phyloP scores from a whole-genome alignment of 139 green algal species.

The Zygnema circumcarinatum region DNA sequence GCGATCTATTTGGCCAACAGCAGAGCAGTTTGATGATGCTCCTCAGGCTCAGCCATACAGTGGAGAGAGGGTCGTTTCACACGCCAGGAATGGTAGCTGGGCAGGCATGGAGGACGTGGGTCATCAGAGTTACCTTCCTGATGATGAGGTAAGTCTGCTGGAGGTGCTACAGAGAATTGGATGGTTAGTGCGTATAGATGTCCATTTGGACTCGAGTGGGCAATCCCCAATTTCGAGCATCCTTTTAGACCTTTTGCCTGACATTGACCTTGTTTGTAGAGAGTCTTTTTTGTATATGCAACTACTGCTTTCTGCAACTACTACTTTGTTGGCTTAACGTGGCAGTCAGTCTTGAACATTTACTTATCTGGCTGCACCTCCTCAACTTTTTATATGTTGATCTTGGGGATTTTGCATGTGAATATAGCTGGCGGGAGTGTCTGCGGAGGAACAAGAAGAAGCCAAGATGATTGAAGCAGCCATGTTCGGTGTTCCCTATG shows the following conservation, averaged over 20 bases:
- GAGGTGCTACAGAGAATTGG: no score
- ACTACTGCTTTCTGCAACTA: background rate
- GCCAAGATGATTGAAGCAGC: constrained; percentile 24
- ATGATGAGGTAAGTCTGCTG: background rate
- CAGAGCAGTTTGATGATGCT: background rate
- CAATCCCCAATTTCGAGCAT: no score
- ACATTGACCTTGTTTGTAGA: no score
- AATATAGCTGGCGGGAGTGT: constrained; percentile 12
- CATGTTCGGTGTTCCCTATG: constrained; percentile 23
- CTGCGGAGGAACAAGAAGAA: constrained; percentile 19
- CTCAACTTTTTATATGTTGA: no score
- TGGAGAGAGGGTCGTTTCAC: background rate
- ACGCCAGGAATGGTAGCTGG: background rate
- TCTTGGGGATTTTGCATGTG: no score
- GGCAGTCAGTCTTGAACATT: no score
- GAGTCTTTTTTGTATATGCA: no score
- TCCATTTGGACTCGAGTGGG: no score
- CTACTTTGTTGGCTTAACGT: background rate
- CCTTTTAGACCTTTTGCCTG: no score
- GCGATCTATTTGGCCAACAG: background rate
- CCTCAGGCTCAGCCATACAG: background rate
- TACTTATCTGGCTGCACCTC: no score
- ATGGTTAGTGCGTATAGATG: no score
- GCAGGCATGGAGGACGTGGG: background rate
- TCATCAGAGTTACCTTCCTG: background rate